Conservation (phyloP, 2,329 filamentous ascomycete species). For the Esteya vermicola region DNA sequence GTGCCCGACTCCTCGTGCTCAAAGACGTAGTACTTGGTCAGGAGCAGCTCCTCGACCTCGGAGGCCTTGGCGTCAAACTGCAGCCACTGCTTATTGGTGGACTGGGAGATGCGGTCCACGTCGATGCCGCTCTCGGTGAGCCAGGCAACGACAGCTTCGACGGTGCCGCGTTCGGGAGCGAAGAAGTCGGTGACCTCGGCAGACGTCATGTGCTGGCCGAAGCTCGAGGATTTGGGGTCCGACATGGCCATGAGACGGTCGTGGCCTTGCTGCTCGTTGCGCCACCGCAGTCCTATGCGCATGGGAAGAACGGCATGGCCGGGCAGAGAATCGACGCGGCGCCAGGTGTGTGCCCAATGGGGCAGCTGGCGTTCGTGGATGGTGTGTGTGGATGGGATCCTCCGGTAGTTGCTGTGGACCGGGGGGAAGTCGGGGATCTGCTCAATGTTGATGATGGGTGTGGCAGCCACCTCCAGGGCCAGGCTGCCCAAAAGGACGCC, state of each 20-base stretch:
- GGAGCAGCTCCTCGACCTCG: constrained; percentile 14
- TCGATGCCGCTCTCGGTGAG: constrained; percentile 18
- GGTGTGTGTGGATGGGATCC: constrained; percentile 11
- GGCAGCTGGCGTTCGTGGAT: constrained; percentile 18
- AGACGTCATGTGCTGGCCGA: constrained; percentile 23
- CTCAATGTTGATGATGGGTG: background rate
- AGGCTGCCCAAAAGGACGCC: constrained; percentile 1
- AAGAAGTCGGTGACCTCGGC: constrained; percentile 23
- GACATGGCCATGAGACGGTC: constrained; percentile 18
- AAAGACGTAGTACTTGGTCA: constrained; percentile 13
- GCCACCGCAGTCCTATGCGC: constrained; percentile 13
- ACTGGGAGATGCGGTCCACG: constrained; percentile 9
- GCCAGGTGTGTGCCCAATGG: constrained; percentile 14
- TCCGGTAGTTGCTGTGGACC: background rate
- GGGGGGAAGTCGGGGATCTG: background rate
- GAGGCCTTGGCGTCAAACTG: constrained; percentile 14
- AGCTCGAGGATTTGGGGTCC: constrained; percentile 15
- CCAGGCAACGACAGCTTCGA: constrained; percentile 20
- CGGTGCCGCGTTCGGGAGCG: constrained; percentile 17
- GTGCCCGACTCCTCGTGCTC: constrained; percentile 12
- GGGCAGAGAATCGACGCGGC: constrained; percentile 13
- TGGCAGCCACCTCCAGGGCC: constrained; percentile 4
- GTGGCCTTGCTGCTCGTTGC: constrained; percentile 17
- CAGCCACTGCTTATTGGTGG: constrained; percentile 14
- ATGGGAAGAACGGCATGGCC: constrained; percentile 12